Base-by-base conservation (phyloP, 352 stramenopile species). In the Halophytophthora batemanensis region DNA sequence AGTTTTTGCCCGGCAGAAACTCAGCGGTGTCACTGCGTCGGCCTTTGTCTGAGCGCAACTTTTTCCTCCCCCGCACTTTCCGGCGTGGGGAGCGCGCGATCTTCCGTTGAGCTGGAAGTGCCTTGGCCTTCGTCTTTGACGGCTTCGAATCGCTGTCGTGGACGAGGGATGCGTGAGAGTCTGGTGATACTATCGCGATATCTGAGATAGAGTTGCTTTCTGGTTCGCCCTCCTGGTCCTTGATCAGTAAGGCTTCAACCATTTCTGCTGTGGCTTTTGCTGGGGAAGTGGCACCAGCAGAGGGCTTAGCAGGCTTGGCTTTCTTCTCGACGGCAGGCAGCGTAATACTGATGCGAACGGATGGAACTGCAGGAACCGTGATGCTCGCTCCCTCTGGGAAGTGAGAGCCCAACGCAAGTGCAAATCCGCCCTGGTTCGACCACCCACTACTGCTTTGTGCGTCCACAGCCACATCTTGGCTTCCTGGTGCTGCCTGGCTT, bases 281-380 rank as follows among this genome's bases (percentile, higher is more conserved):
- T 23, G 50, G 43, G 42, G 56, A 56, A 50, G 19, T 10, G 19
- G n/a, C 46, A 50, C 23, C 14, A 13, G 11, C n/a, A 13, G 34
- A 47, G 25, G 50, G 3, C 21, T 51, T 62, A 12, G 46, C 17
- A 10, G 39, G 3, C 21, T 55, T 56, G n/a, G 48, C 15, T 39
- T 55, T 59, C 6, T 54, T 31, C 36, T 74, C 53, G 14, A 74
- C 53, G 42, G 36, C 66, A 34, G 69, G 66, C 15, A 79, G 41
- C 3, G 50, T 61, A 35, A 79, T 71, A n/a, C 64, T 64, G 31
- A 79, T 76, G 12, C 46, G 66, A 59, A 76, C 63, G 6, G 63
- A 56, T 39, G 69, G 38, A 46, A 33, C 33, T 6, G n/a, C n/a
- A 33, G 41, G 41, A 5, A 35, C 14, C 34, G 56, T 41, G 10